Base-by-base conservation (phyloP, 306 rosid species). In the Myrica gale region DNA sequence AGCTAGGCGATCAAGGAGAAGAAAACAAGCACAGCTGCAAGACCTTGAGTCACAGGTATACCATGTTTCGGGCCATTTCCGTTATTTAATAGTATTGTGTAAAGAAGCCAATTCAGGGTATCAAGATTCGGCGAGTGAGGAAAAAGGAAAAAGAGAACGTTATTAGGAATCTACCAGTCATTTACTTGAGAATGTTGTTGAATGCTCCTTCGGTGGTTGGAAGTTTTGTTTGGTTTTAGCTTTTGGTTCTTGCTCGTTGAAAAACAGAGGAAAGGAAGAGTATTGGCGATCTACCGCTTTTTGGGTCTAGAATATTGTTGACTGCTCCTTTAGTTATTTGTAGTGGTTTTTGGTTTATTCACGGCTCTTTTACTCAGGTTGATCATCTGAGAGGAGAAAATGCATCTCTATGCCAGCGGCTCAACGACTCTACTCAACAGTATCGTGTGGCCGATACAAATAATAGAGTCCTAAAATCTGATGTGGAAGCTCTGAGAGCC, bases 401-500 rank as follows among this genome's bases (percentile, higher is more conserved):
- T 23, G 89, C 84, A 82, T 52, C 87, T 65, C 68, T 92, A 53
- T 79, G 19, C 80, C 85, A 81, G 77, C 98, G 90, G 52, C 88
- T 90, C 21, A 62, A 77, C 2, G 84, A 90, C 79, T 86, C 92
- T 20, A 78, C 80, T 45, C 96, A 96, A 41, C 98, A 92, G 52
- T 89, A 82, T 73, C 86, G 71, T 6, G 93, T 89, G 4, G 98
- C 98, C 20, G 92, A 87, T 65, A 92, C 96, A 0, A 82, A 88
- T 69, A 92, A 92, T 57, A 81, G 94, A 52, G 98, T 96, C 41
- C 86, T 92, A 5, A 90, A 88, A 87, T 90, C 99, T 52, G 84
- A 77, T 44, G 98, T 96, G 26, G 98, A 96, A 81, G 99, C 98
- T 7, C 71, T 96, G 83, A 96, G 97, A 86, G 99, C 99, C 37